Conservation (phyloP, 2,329 filamentous ascomycete species). For the Coniella lustricola region DNA sequence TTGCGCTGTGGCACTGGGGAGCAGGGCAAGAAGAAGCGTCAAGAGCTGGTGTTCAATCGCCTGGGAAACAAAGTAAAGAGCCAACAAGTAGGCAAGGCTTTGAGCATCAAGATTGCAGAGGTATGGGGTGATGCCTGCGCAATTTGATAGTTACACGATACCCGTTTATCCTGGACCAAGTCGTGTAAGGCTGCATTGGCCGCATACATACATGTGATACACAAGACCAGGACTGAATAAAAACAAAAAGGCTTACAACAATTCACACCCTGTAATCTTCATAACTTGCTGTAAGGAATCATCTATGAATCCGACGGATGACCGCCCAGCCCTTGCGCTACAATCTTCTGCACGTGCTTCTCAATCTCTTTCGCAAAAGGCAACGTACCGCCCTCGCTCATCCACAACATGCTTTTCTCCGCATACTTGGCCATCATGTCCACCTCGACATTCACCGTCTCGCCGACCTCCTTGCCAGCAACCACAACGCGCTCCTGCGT, state of each 20-base stretch:
- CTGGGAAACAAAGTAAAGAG: slow-evolving; percentile 55
- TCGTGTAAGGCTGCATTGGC: too few species aligned
- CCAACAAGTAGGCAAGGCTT: slow-evolving; percentile 58
- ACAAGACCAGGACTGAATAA: neutral
- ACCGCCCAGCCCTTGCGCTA: slow-evolving; percentile 57
- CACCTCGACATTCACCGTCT: slow-evolving; percentile 86
- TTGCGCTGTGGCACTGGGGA: slow-evolving; percentile 44
- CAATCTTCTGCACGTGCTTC: slow-evolving; percentile 66
- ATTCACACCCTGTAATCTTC: neutral
- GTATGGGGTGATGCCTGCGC: slow-evolving; percentile 56
- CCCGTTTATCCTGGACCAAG: neutral
- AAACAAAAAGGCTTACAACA: neutral
- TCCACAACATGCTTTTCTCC: slow-evolving; percentile 81
- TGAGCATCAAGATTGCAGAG: slow-evolving; percentile 66
- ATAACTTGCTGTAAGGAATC: neutral
- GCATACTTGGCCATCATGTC: slow-evolving; percentile 83
- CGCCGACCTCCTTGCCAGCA: slow-evolving; percentile 68
- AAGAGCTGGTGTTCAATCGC: slow-evolving; percentile 51
- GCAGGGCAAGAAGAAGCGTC: slow-evolving; percentile 47
- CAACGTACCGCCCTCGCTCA: slow-evolving; percentile 49
- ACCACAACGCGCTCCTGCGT: slow-evolving; percentile 89
- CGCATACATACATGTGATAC: neutral
- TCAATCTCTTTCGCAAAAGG: slow-evolving; percentile 63
- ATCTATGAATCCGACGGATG: slow-evolving; percentile 15
- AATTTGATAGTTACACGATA: neutral